phyloP scores from a whole-genome alignment of 129 eudicot species.

The Centella asiatica region DNA sequence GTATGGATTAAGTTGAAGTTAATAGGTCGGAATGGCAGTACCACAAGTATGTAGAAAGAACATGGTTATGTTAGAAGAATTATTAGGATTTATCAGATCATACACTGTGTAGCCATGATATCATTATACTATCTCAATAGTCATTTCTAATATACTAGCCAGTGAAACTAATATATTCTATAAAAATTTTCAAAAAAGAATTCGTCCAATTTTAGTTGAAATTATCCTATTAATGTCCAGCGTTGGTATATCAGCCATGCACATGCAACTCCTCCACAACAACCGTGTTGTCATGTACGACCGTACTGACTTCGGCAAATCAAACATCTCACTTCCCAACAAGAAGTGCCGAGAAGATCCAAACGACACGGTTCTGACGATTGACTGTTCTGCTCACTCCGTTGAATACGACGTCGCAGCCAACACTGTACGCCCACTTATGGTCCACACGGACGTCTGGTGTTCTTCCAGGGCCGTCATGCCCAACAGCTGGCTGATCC shows the following conservation, averaged over 20 bases:
- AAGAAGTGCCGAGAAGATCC: neutral
- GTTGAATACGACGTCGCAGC: neutral
- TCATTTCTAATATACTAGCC: no score
- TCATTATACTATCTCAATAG: no score
- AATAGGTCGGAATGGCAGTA: no score
- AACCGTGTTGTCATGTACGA: neutral
- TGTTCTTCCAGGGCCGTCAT: slow-evolving; percentile 4
- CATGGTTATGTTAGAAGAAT: no score
- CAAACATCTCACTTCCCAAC: neutral
- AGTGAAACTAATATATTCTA: no score
- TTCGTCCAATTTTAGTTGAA: no score
- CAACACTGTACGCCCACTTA: neutral
- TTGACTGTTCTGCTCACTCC: neutral
- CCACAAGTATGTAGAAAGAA: no score
- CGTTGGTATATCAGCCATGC: neutral
- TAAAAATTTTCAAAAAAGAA: no score
- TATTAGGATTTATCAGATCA: no score
- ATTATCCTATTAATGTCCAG: neutral
- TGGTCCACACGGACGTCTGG: neutral
- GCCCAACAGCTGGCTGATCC: neutral
- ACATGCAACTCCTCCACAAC: neutral
- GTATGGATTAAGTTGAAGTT: no score
- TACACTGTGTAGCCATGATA: no score
- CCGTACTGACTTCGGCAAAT: neutral
- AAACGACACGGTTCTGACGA: neutral